A percentile compares a stretch with the other conserved stretches of the same genome.
These are phyloP conservation scores for Ephemerocybe angulata DNA, from an alignment of 768 basidiomycete species.

Conservation along the genomic window DNA sequence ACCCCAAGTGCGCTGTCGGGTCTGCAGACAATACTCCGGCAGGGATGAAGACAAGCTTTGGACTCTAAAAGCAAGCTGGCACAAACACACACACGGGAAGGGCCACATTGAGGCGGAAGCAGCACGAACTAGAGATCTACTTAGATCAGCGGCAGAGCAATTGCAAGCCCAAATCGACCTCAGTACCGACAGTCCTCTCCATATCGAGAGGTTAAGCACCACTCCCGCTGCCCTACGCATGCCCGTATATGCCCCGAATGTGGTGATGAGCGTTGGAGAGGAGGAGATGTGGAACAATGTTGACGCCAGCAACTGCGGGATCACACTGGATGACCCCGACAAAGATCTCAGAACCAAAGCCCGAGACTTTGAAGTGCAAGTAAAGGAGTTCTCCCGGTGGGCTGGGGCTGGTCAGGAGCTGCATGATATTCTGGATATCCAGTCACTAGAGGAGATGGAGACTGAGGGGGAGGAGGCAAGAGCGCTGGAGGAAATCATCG, in stretches of 20 bases:
- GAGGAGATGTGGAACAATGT: conserved; percentile 1
- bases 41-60: background rate
- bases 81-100: background rate
- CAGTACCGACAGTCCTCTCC: background rate
- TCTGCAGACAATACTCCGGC: background rate
- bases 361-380: background rate
- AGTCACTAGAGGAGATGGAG: background rate
- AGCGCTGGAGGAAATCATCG: no score
- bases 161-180: background rate
- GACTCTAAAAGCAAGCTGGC: background rate
- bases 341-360: background rate
- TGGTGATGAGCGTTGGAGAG: background rate
- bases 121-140: background rate
- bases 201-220: no score
- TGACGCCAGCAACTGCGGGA: background rate
- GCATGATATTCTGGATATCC: background rate
- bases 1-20: background rate
- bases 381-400: background rate
- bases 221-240: background rate
- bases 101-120: background rate
- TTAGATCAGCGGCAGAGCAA: background rate
- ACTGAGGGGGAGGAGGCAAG: no score
- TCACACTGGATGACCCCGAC: conserved; percentile 3
- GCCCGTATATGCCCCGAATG: no score
- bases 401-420: background rate